Evolutionary conservation across 2,329 filamentous ascomycete species (phyloP).

Genomic region (Aspergillus sergii): DNA sequence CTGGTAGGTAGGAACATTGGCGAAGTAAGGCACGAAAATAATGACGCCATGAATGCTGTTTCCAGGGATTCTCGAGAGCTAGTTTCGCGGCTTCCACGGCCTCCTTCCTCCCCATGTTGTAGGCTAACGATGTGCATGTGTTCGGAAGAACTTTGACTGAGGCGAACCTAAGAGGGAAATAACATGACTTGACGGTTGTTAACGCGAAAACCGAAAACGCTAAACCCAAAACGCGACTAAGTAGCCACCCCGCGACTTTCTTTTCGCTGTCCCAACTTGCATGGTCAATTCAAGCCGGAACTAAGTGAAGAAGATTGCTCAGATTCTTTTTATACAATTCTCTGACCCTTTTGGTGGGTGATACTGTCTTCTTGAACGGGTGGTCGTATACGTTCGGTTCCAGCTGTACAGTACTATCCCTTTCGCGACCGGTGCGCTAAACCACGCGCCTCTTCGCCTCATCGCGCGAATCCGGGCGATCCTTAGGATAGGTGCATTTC

Average conservation of each 20-base stretch:
- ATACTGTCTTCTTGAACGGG: background rate
- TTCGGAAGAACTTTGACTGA: constrained; percentile 3
- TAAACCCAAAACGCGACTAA: constrained; percentile 30
- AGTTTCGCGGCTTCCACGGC: background rate
- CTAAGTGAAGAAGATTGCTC: background rate
- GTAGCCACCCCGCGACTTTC: constrained; percentile 28
- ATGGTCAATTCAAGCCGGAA: background rate
- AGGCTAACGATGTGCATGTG: background rate
- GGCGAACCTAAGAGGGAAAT: constrained; percentile 22
- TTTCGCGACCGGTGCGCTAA: constrained; percentile 25
- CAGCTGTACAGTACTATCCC: constrained; percentile 17
- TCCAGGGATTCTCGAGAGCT: background rate
- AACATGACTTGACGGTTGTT: constrained; percentile 14
- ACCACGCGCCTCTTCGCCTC: constrained; percentile 38
- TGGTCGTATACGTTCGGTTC: background rate
- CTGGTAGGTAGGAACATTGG: constrained; percentile 63
- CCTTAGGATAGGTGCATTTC: constrained; percentile 27
- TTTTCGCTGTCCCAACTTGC: background rate
- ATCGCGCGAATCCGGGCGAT: constrained; percentile 31
- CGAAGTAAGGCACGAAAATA: constrained; percentile 60
- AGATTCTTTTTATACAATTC: background rate
- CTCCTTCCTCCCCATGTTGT: background rate
- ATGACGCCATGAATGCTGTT: constrained; percentile 40
- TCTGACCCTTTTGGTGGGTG: background rate
- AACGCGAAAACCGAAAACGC: constrained; percentile 23